Base-by-base conservation (phyloP, 2,329 filamentous ascomycete species). In the Nemania sp. region DNA sequence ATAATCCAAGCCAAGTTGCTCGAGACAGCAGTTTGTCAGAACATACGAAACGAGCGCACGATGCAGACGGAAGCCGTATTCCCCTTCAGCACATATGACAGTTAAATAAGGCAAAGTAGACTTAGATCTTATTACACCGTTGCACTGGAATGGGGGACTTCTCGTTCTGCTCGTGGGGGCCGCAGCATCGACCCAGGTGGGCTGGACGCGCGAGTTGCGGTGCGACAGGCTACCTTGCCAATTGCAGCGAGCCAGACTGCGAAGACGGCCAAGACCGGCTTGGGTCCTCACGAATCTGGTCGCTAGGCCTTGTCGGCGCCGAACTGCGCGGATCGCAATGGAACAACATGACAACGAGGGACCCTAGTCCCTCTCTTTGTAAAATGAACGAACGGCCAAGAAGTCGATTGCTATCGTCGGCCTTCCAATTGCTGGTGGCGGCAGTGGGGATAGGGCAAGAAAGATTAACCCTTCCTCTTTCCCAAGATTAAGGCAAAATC, bases 121-220 rank as follows among this genome's bases (percentile, higher is more conserved):
- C 4, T 49, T 12, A 22, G 20, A 19, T 47, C 22, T 50, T 41
- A 11, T 19, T 33, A 17, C 9, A 30, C 37, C 33, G 30, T 23
- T 51, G 11, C 22, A 42, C 24, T 33, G 60, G 61, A 44, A 41
- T 11, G 9, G 43, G 41, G 41, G 41, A 15, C 34, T 53, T 49
- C 39, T 36, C 44, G 49, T 55, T n/a, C 57, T 63, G 52, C 60
- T 69, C 69, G 68, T 71, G 73, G 75, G 73, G 77, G 76, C 65
- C 76, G 77, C 72, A 80, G 77, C 75, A 80, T 80, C 77, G 77
- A 77, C 78, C 77, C 76, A 74, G 70, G 71, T 70, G 73, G 72
- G 66, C 54, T 61, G 59, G 59, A 64, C 62, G 65, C 63, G 58
- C 61, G 53, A 61, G 64, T 66, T 57, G 61, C 61, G 51, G 54